Conservation (phyloP, 2,329 filamentous ascomycete genomes). For the Colletotrichum kahawae region DNA sequence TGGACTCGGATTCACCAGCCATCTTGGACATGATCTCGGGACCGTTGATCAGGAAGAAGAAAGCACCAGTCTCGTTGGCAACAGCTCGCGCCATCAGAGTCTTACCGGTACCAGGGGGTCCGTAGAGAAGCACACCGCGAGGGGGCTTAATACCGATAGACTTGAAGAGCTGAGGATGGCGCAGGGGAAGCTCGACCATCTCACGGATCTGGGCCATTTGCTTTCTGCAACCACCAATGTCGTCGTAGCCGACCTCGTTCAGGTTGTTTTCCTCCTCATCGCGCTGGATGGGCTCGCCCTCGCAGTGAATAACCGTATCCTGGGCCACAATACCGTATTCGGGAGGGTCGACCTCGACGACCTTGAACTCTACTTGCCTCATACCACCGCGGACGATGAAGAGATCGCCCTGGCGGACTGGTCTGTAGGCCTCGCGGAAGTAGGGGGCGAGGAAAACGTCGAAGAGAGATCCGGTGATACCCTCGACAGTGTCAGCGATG, state of each 20-base stretch:
- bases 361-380: slow-evolving; percentile 99
- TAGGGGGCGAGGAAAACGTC: slow-evolving; percentile 99
- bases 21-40: slow-evolving; percentile 99
- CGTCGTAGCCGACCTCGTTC: slow-evolving; percentile 98
- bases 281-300: slow-evolving; percentile 93
- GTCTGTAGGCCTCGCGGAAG: slow-evolving; percentile 98
- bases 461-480: slow-evolving; percentile 95
- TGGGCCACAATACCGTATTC: slow-evolving; percentile 99
- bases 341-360: slow-evolving; percentile 96
- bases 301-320: slow-evolving; percentile 98
- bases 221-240: slow-evolving; percentile 98
- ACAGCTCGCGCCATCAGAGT: slow-evolving; percentile 98
- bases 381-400: slow-evolving; percentile 98
- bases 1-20: slow-evolving; percentile 99
- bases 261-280: slow-evolving; percentile 99
- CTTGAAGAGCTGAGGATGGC: slow-evolving; percentile 99
- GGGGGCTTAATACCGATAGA: slow-evolving; percentile 99
- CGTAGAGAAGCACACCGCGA: slow-evolving; percentile 94
- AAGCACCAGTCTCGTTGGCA: slow-evolving; percentile 97
- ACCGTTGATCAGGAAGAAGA: slow-evolving; percentile 99
- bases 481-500: slow-evolving; percentile 97
- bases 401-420: slow-evolving; percentile 94
- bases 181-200: slow-evolving; percentile 94
- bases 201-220: slow-evolving; percentile 99
- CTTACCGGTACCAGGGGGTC: slow-evolving; percentile 98